Conservation (phyloP, 352 stramenopile genomes). For the Globisporangium echinulatum region DNA sequence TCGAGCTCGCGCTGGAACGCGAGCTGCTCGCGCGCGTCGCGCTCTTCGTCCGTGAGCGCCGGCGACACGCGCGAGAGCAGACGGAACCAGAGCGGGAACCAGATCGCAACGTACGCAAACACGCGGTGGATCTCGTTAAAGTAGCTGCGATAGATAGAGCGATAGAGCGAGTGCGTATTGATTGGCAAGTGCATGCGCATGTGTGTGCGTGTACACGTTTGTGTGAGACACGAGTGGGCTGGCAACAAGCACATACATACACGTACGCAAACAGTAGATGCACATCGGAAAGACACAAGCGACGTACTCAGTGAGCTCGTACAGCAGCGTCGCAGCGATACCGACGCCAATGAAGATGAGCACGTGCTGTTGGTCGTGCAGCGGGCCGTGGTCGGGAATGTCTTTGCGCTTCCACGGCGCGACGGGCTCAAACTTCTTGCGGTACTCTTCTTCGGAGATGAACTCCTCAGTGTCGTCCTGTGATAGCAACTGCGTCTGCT, state of each 20-base stretch:
- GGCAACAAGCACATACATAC: not conserved
- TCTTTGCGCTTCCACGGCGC: conserved; percentile 73
- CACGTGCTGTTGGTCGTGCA: conserved; percentile 53
- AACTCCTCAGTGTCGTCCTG: conserved; percentile 24
- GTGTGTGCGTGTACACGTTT: not conserved
- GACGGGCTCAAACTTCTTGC: conserved; percentile 66
- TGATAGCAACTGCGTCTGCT: not conserved
- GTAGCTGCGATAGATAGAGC: conserved; percentile 24
- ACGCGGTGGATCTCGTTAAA: conserved; percentile 66
- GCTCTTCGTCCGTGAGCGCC: conserved; percentile 47
- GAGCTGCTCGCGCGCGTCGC: conserved; percentile 36
- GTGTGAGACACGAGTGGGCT: not conserved
- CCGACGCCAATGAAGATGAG: conserved; percentile 65
- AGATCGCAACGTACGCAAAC: conserved; percentile 75
- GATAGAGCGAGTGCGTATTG: too few relatives aligned
- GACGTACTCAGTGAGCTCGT: conserved; percentile 59
- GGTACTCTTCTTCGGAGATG: conserved; percentile 43
- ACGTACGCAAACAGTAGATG: not conserved
- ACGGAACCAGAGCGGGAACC: conserved; percentile 76
- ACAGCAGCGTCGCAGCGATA: conserved; percentile 55
- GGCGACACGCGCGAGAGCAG: conserved; percentile 63
- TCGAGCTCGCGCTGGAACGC: conserved; percentile 50
- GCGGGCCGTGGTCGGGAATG: conserved; percentile 74
- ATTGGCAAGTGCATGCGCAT: not conserved
- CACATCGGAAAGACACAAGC: not conserved